Conservation (phyloP, 2,329 filamentous ascomycete species). For the Didymella keratinophila region DNA sequence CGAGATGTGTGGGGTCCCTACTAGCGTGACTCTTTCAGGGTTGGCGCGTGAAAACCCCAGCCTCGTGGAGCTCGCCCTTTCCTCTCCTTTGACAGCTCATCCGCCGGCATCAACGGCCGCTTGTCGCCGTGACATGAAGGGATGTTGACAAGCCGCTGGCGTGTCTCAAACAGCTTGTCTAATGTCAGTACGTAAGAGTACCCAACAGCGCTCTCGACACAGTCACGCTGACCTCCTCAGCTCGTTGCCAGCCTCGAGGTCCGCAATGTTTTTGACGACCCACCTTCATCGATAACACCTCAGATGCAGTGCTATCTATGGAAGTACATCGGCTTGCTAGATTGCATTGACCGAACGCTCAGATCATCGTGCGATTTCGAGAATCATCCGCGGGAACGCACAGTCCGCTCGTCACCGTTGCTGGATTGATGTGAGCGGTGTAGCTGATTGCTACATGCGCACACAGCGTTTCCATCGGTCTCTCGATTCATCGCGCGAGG, state of each 20-base stretch:
- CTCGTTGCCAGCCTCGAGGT: not conserved
- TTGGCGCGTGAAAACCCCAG: constrained; percentile 15
- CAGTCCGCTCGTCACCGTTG: not conserved
- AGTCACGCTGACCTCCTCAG: not conserved
- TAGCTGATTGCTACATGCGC: constrained; percentile 6
- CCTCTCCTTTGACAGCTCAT: constrained; percentile 13
- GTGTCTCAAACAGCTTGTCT: constrained; percentile 15
- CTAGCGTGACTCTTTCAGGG: constrained; percentile 1
- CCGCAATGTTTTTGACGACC: not conserved
- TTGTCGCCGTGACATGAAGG: constrained; percentile 18
- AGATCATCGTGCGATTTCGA: constrained; percentile 6
- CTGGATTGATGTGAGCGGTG: constrained; percentile 1
- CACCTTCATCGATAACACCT: not conserved
- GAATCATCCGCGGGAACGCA: constrained; percentile 8
- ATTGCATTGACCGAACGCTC: constrained; percentile 5
- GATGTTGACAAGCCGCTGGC: constrained; percentile 21
- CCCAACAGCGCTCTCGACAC: not conserved
- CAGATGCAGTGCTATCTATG: not conserved
- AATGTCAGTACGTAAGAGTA: not conserved
- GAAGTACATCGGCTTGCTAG: not conserved
- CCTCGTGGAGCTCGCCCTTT: not conserved
- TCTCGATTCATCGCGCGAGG: not conserved
- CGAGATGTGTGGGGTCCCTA: constrained; percentile 30
- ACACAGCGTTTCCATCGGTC: not conserved
- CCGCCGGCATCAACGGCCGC: constrained; percentile 17